Evolutionary conservation across 345 rosid species (phyloP).

Genomic region (Lumnitzera littorea): DNA sequence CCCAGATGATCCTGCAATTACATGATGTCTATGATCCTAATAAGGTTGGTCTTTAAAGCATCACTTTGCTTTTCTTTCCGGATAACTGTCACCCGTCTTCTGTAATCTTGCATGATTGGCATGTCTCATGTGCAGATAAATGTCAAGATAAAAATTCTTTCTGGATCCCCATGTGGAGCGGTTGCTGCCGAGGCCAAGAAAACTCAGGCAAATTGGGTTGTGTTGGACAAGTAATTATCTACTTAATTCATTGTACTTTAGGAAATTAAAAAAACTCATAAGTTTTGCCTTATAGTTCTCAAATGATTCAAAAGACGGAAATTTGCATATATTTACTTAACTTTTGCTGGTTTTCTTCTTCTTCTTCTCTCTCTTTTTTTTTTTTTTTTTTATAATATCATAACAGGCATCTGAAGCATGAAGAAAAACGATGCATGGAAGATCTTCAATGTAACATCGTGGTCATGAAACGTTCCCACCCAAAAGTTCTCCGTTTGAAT

Average conservation of each 20-base stretch:
- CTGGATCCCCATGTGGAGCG: conserved; percentile 83
- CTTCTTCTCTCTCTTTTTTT: neutral
- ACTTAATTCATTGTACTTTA: neutral
- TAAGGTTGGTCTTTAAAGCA: conserved; percentile 37
- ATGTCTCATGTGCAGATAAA: conserved; percentile 45
- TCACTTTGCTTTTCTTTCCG: conserved; percentile 3
- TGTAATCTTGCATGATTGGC: neutral
- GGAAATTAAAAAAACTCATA: too few relatives aligned
- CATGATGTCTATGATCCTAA: conserved; percentile 98
- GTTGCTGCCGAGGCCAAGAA: conserved; percentile 85
- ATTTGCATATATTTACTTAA: neutral
- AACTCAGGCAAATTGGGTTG: conserved; percentile 81
- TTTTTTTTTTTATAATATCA: neutral
- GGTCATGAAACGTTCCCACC: conserved; percentile 85
- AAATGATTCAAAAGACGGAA: too few relatives aligned
- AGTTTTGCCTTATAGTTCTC: too few relatives aligned
- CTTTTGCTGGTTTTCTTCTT: neutral
- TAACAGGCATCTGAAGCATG: conserved; percentile 70
- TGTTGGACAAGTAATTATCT: conserved; percentile 77
- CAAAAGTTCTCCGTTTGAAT: conserved; percentile 90
- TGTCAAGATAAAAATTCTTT: conserved; percentile 83
- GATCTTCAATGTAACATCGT: conserved; percentile 97
- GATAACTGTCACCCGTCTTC: neutral
- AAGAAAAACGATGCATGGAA: conserved; percentile 88
- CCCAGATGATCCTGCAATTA: conserved; percentile 97